Evolutionary conservation across 2,329 filamentous ascomycete genomes (phyloP).

Genomic region (Fusarium setosum): DNA sequence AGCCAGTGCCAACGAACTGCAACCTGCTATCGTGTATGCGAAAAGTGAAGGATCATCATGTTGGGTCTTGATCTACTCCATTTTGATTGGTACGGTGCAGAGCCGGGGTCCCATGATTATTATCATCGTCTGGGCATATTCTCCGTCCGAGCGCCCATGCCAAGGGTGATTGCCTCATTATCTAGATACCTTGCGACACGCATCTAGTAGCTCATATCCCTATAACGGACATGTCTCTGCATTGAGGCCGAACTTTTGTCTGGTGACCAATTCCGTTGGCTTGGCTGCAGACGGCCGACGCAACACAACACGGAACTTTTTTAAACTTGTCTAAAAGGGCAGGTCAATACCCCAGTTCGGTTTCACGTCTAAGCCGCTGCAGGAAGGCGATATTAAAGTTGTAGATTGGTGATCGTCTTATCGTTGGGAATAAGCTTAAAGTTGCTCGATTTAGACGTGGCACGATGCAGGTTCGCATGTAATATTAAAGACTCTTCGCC

Average conservation of each 20-base stretch:
- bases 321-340: constrained; percentile 25
- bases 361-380: constrained; percentile 28
- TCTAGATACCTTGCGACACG: background rate
- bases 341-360: constrained; percentile 16
- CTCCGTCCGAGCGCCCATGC: background rate
- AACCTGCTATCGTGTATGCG: too few relatives aligned
- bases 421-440: constrained; percentile 27
- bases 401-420: background rate
- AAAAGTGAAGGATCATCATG: too few relatives aligned
- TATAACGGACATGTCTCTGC: background rate
- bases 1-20: too few relatives aligned
- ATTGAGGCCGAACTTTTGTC: constrained; percentile 29
- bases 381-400: constrained; percentile 24
- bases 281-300: constrained; percentile 29
- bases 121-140: too few relatives aligned
- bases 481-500: constrained; percentile 4
- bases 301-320: constrained; percentile 33
- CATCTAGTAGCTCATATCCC: too few relatives aligned
- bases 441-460: constrained; percentile 1
- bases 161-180: background rate
- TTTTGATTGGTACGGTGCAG: too few relatives aligned
- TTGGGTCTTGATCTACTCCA: too few relatives aligned
- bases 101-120: too few relatives aligned
- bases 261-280: constrained; percentile 1
- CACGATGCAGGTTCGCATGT: background rate